These are phyloP conservation scores for Phialemoniopsis sp. DNA, from an alignment of 2,329 filamentous ascomycete genomes.

Conservation along the genomic window DNA sequence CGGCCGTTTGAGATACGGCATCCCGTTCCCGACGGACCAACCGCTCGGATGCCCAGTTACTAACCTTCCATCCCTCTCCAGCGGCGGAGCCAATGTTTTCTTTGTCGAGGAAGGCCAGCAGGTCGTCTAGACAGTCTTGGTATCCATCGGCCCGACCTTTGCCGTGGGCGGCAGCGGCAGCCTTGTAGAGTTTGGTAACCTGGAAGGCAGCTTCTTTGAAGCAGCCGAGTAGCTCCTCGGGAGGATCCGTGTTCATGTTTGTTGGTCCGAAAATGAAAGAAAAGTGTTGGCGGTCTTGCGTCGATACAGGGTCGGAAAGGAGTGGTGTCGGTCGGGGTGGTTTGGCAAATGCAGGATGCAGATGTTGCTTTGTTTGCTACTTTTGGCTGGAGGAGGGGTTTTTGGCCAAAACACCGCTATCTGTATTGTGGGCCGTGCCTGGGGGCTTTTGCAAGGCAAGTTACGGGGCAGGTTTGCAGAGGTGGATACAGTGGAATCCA, in stretches of 20 bases:
- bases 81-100: constrained; percentile 74
- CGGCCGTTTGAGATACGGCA: constrained; percentile 37
- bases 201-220: constrained; percentile 92
- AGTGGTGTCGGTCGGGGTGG: too few species aligned
- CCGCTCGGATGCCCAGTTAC: constrained; percentile 65
- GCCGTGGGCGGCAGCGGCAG: constrained; percentile 72
- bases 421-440: too few species aligned
- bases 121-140: constrained; percentile 88
- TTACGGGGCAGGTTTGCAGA: too few species aligned
- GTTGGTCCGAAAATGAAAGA: constrained; percentile 16
- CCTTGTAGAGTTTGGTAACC: constrained; percentile 95
- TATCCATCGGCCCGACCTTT: constrained; percentile 79
- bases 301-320: too few species aligned
- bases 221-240: constrained; percentile 72
- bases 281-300: too few species aligned
- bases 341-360: too few species aligned
- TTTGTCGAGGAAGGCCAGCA: constrained; percentile 80
- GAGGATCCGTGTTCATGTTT: constrained; percentile 33
- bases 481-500: too few species aligned
- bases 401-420: too few species aligned
- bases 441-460: too few species aligned
- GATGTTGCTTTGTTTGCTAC: too few species aligned
- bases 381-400: too few species aligned
- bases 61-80: constrained; percentile 66
- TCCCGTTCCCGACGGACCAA: constrained; percentile 62